Evolutionary conservation across 2,329 filamentous ascomycete species (phyloP), one percentile per base, ranked within the genome.

Genomic region (Trichophyton simii): DNA sequence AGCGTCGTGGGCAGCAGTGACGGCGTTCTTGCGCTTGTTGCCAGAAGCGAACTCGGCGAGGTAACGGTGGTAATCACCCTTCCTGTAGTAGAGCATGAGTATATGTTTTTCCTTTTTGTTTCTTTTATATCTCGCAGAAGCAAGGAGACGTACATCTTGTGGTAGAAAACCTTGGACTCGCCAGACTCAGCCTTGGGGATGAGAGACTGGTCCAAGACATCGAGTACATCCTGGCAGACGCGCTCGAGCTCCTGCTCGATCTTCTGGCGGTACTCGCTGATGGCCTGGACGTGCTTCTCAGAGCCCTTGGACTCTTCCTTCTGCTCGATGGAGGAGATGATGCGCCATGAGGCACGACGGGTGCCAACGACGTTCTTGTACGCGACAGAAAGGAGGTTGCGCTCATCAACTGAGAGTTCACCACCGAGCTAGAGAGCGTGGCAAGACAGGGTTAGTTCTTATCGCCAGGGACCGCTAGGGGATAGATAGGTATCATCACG

Each of bases 331-430:
- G 94, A 97, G 76, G 91, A 95, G 80, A 99, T 95, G 80, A 99
- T 97, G 81, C 92, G 87, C 92, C 92, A 99, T 72, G 91, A 96
- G 75, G 92, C 92, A 86, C 94, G 92, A 78, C 92, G 88, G 75
- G 94, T 95, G 73, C 94, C 92, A 72, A 99, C 90, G 65, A 99
- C 94, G 80, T 99, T 99, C 89, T 99, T 99, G 87, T 99, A 99
- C 76, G 92, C 92, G 73, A 97, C 94, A 68, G 90, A 96, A 68
- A 99, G 87, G 67, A 99, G 88, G 82, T 97, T 97, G 74, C 84
- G 83, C 78, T 87, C 84, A 72, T 87, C 84, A 67, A 87, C 84
- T 65, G 83, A 82, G 70, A 87, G 80, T 73, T 87, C 84, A 71
- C 84, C 83, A 71, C 82, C 83, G 69, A 86, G 78, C 84, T 87